Percentiles rank a stretch among this genome's conserved stretches.
phyloP scores from a whole-genome alignment of 2,329 filamentous ascomycete genomes.

The Fonsecaea monophora region DNA sequence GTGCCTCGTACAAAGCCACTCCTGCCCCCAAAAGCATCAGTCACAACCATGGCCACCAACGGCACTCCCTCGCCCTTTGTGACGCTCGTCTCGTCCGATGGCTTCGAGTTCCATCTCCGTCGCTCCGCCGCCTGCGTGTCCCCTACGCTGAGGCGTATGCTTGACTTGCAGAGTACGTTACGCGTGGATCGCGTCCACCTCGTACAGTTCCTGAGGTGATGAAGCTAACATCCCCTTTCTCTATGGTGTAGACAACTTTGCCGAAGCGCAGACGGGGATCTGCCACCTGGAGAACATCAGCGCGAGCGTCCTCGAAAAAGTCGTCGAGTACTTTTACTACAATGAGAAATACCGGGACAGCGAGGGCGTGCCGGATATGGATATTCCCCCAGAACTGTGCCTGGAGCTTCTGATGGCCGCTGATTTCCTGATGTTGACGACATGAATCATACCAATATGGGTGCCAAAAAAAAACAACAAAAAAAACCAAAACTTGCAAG shows the following conservation, averaged over 20 bases:
- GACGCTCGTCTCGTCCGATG: conserved; percentile 69
- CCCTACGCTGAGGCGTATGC: conserved; percentile 67
- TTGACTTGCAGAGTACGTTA: conserved; percentile 66
- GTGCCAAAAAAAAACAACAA: background rate
- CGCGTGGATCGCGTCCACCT: conserved; percentile 9
- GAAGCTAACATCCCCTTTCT: background rate
- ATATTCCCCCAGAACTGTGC: conserved; percentile 69
- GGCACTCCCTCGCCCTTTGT: conserved; percentile 58
- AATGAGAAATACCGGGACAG: conserved; percentile 68
- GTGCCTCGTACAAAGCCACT: background rate
- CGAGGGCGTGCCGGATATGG: conserved; percentile 69
- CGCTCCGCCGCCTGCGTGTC: conserved; percentile 67
- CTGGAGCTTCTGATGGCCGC: conserved; percentile 71
- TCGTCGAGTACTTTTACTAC: conserved; percentile 74
- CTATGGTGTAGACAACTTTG: conserved; percentile 60
- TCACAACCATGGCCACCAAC: conserved; percentile 25
- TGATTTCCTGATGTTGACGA: conserved; percentile 64
- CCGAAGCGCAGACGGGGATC: conserved; percentile 64
- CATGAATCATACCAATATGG: conserved; percentile 27
- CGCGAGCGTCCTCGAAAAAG: conserved; percentile 69
- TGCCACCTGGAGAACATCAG: conserved; percentile 68
- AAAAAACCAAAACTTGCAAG: background rate
- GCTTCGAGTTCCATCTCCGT: conserved; percentile 68
- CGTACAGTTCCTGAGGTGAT: background rate
- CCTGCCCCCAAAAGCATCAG: background rate